A percentile compares a stretch with the other conserved stretches of the same genome.
Evolutionary conservation across 148 eudicot species (phyloP).

Genomic region (Amaranthus cruentus): DNA sequence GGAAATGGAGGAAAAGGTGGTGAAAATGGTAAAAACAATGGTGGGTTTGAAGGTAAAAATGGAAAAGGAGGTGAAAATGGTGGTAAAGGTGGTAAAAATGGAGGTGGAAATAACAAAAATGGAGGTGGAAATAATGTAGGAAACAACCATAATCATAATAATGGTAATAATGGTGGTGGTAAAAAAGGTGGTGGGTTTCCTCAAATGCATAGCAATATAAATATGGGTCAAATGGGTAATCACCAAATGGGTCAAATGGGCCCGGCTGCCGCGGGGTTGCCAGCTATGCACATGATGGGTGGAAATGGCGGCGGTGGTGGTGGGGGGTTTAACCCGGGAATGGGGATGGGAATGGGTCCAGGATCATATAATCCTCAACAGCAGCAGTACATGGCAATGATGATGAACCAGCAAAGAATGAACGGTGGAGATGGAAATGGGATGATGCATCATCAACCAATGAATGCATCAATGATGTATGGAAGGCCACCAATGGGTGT

Average conservation of each 20-base stretch:
- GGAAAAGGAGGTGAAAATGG: slow-evolving; percentile 16
- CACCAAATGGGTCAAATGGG: slow-evolving; percentile 52
- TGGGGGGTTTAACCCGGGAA: slow-evolving; percentile 47
- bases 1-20: neutral
- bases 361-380: slow-evolving; percentile 36
- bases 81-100: slow-evolving; percentile 29
- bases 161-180: slow-evolving; percentile 14
- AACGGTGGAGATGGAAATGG: slow-evolving; percentile 41
- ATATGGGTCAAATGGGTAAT: slow-evolving; percentile 35
- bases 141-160: slow-evolving; percentile 22
- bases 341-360: slow-evolving; percentile 41
- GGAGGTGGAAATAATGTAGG: slow-evolving; percentile 15
- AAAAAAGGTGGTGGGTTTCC: slow-evolving; percentile 13
- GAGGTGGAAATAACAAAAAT: slow-evolving; percentile 23
- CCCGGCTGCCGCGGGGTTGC: slow-evolving; percentile 50
- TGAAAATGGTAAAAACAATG: slow-evolving; percentile 28
- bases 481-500: slow-evolving; percentile 50
- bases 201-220: slow-evolving; percentile 16
- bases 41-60: slow-evolving; percentile 7
- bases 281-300: slow-evolving; percentile 30
- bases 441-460: slow-evolving; percentile 34
- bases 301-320: slow-evolving; percentile 15
- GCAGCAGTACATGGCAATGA: slow-evolving; percentile 77
- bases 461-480: slow-evolving; percentile 46
- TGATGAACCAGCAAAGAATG: slow-evolving; percentile 72